phyloP scores from a whole-genome alignment of 176 grass and related monocot species.

The Cymbopogon citratus region DNA sequence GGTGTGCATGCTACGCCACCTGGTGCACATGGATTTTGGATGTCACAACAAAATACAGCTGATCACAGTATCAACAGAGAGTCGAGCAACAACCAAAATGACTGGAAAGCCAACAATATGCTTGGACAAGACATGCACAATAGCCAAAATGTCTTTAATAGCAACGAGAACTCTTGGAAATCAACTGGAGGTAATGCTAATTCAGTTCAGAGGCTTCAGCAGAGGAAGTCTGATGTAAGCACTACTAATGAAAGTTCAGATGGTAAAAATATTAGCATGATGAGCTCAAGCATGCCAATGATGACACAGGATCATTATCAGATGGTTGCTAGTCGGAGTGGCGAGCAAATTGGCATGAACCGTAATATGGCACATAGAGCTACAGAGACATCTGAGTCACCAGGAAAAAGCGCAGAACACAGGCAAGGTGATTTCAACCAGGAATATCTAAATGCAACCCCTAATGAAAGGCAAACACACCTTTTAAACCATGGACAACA shows the following conservation, averaged over 20 bases:
- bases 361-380: constrained; percentile 34
- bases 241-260: constrained; percentile 37
- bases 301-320: constrained; percentile 47
- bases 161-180: constrained; percentile 48
- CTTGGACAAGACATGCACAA: constrained; percentile 43
- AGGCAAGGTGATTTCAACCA: constrained; percentile 47
- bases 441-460: constrained; percentile 42
- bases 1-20: constrained; percentile 37
- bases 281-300: constrained; percentile 37
- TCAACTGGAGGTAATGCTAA: constrained; percentile 41
- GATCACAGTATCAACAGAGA: constrained; percentile 53
- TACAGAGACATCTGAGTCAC: constrained; percentile 49
- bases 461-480: constrained; percentile 35
- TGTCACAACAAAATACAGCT: constrained; percentile 50
- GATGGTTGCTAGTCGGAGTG: constrained; percentile 25
- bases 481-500: constrained; percentile 39
- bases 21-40: constrained; percentile 57
- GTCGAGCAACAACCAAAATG: constrained; percentile 58
- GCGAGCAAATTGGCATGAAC: constrained; percentile 55
- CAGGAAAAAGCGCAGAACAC: constrained; percentile 48
- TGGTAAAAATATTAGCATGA: constrained; percentile 35
- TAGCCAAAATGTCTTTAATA: constrained; percentile 41
- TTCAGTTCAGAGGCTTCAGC: constrained; percentile 38
- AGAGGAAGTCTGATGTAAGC: constrained; percentile 46
- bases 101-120: constrained; percentile 50